A percentile compares a stretch with the other conserved stretches of the same genome.
phyloP scores from a whole-genome alignment of 2,329 filamentous ascomycete species.

The Oidium heveae region DNA sequence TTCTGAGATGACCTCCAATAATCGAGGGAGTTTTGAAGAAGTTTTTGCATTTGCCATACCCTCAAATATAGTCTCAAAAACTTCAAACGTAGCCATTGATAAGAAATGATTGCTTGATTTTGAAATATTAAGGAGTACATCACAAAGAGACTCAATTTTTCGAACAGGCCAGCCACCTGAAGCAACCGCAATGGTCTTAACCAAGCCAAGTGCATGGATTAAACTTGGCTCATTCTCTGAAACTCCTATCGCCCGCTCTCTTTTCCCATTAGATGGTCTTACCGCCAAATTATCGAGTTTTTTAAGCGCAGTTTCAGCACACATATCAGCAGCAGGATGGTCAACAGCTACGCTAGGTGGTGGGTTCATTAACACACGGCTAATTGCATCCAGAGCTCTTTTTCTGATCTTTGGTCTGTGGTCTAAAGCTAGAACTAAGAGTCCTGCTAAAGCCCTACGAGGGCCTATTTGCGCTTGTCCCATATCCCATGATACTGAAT shows the following conservation, averaged over 20 bases:
- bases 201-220: constrained; percentile 76
- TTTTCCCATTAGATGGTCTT: constrained; percentile 35
- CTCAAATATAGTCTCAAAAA: constrained; percentile 91
- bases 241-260: constrained; percentile 36
- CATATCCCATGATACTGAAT: constrained; percentile 67
- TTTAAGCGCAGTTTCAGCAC: constrained; percentile 68
- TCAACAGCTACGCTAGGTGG: constrained; percentile 82
- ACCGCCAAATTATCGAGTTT: constrained; percentile 50
- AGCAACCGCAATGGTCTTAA: constrained; percentile 68
- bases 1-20: constrained; percentile 80
- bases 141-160: constrained; percentile 81
- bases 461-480: constrained; percentile 64
- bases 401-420: constrained; percentile 82
- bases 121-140: constrained; percentile 69
- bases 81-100: constrained; percentile 87
- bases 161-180: constrained; percentile 90
- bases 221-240: constrained; percentile 52
- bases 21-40: constrained; percentile 65
- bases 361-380: constrained; percentile 57
- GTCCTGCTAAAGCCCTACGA: constrained; percentile 60
- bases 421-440: constrained; percentile 66
- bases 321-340: constrained; percentile 88
- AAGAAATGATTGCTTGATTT: constrained; percentile 83
- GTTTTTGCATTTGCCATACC: constrained; percentile 76
- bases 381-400: constrained; percentile 71